Evolutionary conservation across 1,139 yeast genomes (phyloP).

Genomic region (Wickerhamomyces sp.): DNA sequence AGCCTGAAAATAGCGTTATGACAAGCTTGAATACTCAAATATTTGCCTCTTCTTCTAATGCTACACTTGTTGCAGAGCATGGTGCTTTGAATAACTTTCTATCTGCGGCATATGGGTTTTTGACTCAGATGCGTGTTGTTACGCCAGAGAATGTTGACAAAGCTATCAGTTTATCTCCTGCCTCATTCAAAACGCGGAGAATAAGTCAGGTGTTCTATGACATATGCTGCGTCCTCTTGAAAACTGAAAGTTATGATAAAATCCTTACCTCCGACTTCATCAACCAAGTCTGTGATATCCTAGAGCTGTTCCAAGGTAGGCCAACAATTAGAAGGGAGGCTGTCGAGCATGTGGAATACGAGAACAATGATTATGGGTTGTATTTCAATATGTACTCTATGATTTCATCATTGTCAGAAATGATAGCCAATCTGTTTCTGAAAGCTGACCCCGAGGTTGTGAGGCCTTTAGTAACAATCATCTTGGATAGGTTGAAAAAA

Average conservation of each 20-base stretch:
- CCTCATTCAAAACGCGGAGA: conserved; percentile 65
- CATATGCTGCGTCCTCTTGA: conserved; percentile 67
- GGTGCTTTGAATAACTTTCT: conserved; percentile 68
- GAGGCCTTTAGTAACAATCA: conserved; percentile 4
- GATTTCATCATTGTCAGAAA: conserved; percentile 58
- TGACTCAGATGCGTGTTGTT: conserved; percentile 52
- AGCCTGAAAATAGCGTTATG: conserved; percentile 78
- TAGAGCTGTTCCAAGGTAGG: conserved; percentile 73
- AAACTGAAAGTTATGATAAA: conserved; percentile 52
- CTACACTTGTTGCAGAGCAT: conserved; percentile 62
- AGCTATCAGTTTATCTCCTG: conserved; percentile 38
- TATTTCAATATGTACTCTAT: conserved; percentile 76
- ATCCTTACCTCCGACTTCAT: conserved; percentile 35
- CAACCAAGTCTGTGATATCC: conserved; percentile 53
- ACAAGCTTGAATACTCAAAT: conserved; percentile 76
- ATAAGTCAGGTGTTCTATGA: conserved; percentile 87
- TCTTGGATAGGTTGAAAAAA: not conserved
- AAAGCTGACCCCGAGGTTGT: conserved; percentile 8
- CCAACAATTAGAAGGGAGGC: conserved; percentile 74
- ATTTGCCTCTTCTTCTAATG: conserved; percentile 78
- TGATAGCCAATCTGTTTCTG: conserved; percentile 35
- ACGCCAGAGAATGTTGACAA: conserved; percentile 42
- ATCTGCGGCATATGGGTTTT: conserved; percentile 60
- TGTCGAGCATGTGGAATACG: conserved; percentile 86
- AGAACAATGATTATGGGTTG: conserved; percentile 78